Evolutionary conservation across 768 basidiomycete species (phyloP), one percentile per base, ranked within the genome.

Genomic region (Collybiopsis luxurians): DNA sequence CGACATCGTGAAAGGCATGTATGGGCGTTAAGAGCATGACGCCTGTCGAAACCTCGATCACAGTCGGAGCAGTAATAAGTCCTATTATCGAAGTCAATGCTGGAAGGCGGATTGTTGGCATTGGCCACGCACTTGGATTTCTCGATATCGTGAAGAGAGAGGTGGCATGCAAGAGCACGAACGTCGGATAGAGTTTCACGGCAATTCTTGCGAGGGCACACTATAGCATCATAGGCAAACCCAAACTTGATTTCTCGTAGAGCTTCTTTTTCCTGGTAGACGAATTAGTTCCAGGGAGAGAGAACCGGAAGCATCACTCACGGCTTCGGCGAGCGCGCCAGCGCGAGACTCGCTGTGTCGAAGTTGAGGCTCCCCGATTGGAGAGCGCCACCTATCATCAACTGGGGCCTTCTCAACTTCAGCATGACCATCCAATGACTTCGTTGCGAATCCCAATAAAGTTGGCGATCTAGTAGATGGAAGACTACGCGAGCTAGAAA

Each of bases 201-300:
- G 63, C 83, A 84, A 28, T 74, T 79, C 31, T 70, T 64, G 36
- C 80, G 75, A 24, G 70, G 72, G 61, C 82, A 84, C 6, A 66
- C 64, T 19, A 84, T 67, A 19, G 73, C 67, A 9, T 66, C 62
- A 43, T 69, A 70, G 21, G 59, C 57, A 40, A 69, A 58, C 11
- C 69, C 69, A 24, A 63, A 59, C 27, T 17, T 58, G 45, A 74
- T 70, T 17, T 67, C 60, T 5, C 57, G 56, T 24, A 67, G 40
- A 26, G 75, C 78, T 63, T 81, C 77, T 43, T 70, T 63, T 40
- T 68, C 64, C 76, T 79, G 56, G 30, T 34, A 34, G 24, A 12
- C 13, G 31, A 34, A 34, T 34, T 34, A 34, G 31, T 5, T 34
- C 34, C 1, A 10, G 51, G 12, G 13, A 30, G 43, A 57, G 19